A percentile compares a stretch with the other conserved stretches of the same genome.
These are phyloP conservation scores for Castanopsis chinensis DNA, from an alignment of 306 rosid species.

Conservation along the genomic window DNA sequence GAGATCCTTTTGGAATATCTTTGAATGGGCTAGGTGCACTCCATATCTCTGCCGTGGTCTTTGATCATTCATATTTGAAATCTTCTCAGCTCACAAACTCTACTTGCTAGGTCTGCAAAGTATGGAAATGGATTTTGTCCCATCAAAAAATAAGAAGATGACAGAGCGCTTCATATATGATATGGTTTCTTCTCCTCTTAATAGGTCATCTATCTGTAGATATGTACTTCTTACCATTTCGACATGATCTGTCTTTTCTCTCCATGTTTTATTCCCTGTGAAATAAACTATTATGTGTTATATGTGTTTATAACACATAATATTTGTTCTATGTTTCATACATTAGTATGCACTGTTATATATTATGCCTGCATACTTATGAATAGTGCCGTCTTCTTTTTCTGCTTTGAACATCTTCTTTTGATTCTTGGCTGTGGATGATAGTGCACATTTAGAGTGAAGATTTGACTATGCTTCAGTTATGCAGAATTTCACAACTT, in stretches of 20 bases:
- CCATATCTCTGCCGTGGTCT: constrained; percentile 33
- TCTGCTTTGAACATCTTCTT: constrained; percentile 1
- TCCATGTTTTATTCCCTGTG: constrained; percentile 13
- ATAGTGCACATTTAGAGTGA: constrained; percentile 3
- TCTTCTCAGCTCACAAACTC: constrained; percentile 18
- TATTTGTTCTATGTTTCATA: neutral
- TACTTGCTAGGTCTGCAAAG: constrained; percentile 21
- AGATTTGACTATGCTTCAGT: neutral
- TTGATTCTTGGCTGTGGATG: constrained; percentile 9
- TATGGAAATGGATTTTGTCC: constrained; percentile 26
- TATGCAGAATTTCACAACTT: neutral
- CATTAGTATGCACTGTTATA: constrained; percentile 30
- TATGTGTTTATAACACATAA: neutral
- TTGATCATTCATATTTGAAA: constrained; percentile 19
- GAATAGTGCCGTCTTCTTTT: neutral
- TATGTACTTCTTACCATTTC: constrained; percentile 26
- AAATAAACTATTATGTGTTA: constrained; percentile 20
- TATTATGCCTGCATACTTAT: constrained; percentile 24
- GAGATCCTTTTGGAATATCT: constrained; percentile 33
- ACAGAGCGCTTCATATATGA: constrained; percentile 23
- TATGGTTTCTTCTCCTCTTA: constrained; percentile 22
- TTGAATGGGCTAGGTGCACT: constrained; percentile 60
- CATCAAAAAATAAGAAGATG: constrained; percentile 23
- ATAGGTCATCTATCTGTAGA: constrained; percentile 30
- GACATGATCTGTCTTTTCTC: constrained; percentile 11